A percentile compares a stretch with the other conserved stretches of the same genome.
Conservation (phyloP, 768 basidiomycete species). For the Multifurca ochricompacta region DNA sequence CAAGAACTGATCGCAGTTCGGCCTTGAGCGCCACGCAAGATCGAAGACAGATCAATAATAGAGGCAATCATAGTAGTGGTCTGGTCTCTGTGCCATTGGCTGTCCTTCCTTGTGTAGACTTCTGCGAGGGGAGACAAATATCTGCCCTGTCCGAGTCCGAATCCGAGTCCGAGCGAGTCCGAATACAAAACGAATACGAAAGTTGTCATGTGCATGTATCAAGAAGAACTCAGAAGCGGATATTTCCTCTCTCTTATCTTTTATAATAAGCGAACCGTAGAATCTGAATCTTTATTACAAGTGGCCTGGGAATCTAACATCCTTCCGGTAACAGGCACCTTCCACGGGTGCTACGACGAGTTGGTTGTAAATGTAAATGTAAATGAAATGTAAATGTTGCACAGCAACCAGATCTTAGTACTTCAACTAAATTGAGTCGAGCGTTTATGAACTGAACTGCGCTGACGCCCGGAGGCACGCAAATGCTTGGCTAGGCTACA, state of each 20-base stretch:
- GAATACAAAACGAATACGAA: no score
- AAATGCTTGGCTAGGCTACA: conserved; percentile 11
- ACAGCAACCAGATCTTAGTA: neutral
- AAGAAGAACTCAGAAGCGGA: conserved; percentile 13
- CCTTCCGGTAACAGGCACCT: neutral
- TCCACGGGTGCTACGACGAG: neutral
- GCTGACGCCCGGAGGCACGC: conserved; percentile 4
- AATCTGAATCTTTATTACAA: no score
- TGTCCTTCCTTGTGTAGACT: neutral
- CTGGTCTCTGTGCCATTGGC: neutral
- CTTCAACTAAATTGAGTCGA: neutral
- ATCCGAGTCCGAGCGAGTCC: no score
- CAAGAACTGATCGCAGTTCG: conserved; percentile 1
- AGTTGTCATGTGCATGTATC: conserved; percentile 12
- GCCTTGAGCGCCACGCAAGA: conserved; percentile 8
- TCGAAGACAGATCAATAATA: conserved; percentile 9
- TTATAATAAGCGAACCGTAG: no score
- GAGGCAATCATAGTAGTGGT: neutral
- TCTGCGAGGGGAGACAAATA: neutral
- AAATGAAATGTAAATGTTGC: no score
- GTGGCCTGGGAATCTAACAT: neutral
- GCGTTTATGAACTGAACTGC: neutral
- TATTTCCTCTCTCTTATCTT: conserved; percentile 10
- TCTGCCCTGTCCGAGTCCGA: neutral
- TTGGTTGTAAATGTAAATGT: conserved; percentile 1